These are phyloP conservation scores for Hura crepitans DNA, from an alignment of 441 rosid species.

Conservation along the genomic window DNA sequence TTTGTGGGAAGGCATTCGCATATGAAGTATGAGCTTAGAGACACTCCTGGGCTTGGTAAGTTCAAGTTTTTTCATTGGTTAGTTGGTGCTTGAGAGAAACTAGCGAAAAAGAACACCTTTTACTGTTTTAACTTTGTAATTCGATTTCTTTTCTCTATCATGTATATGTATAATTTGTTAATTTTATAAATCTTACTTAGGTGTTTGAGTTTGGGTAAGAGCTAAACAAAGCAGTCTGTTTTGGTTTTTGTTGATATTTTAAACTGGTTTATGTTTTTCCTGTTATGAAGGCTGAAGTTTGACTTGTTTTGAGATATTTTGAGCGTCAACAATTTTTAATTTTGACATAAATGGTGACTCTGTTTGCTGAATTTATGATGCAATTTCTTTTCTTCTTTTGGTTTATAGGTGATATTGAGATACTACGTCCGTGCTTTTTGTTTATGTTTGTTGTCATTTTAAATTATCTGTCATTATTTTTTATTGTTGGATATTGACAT, in stretches of 20 bases:
- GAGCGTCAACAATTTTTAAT: neutral
- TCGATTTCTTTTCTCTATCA: neutral
- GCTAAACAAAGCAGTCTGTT: neutral
- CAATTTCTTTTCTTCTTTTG: neutral
- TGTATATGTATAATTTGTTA: neutral
- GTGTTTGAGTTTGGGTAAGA: neutral
- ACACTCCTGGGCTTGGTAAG: conserved; percentile 90
- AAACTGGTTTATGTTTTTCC: conserved; percentile 4
- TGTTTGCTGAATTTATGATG: neutral
- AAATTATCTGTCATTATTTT: neutral
- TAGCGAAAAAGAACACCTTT: neutral
- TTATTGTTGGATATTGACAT: neutral
- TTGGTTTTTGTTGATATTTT: neutral
- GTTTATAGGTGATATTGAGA: conserved; percentile 8
- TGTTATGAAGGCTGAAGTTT: neutral
- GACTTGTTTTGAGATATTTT: conserved; percentile 2
- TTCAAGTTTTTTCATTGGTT: neutral
- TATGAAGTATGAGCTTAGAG: conserved; percentile 86
- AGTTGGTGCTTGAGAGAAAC: neutral
- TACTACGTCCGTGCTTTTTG: neutral
- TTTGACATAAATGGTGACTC: neutral
- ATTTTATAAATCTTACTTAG: neutral
- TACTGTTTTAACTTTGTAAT: conserved; percentile 2
- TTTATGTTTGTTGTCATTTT: neutral
- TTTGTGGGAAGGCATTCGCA: conserved; percentile 57